Conservation (phyloP, 345 rosid species). For the Brassica carinata region DNA sequence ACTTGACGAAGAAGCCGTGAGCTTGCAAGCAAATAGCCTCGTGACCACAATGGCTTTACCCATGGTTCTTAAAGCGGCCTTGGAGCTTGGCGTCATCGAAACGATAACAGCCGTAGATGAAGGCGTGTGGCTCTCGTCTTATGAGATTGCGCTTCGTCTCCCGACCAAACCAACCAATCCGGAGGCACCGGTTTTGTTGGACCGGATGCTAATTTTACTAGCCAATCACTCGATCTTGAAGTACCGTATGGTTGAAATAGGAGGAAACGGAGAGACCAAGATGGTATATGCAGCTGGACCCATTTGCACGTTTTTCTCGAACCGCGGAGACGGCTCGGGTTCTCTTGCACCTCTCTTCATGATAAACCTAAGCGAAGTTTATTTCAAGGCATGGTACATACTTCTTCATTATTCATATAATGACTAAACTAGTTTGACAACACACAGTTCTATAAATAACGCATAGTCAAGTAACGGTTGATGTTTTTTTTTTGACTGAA, state of each 20-base stretch:
- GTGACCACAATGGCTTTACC: slow-evolving; percentile 33
- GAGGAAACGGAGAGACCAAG: slow-evolving; percentile 7
- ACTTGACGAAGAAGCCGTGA: not conserved
- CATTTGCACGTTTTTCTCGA: slow-evolving; percentile 21
- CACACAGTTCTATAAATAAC: no score
- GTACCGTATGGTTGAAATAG: slow-evolving; percentile 36
- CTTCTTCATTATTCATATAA: not conserved
- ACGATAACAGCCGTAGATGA: slow-evolving; percentile 41
- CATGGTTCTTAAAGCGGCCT: slow-evolving; percentile 47
- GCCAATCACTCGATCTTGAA: slow-evolving; percentile 45
- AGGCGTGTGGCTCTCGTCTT: slow-evolving; percentile 44
- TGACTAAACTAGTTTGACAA: no score
- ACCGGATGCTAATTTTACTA: slow-evolving; percentile 52
- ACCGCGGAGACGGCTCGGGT: slow-evolving; percentile 17
- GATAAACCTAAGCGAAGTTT: slow-evolving; percentile 3
- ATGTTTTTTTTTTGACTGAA: no score
- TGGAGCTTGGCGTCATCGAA: slow-evolving; percentile 51
- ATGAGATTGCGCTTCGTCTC: slow-evolving; percentile 42
- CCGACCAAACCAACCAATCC: slow-evolving; percentile 35
- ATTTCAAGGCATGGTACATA: slow-evolving; percentile 27
- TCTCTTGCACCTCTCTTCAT: slow-evolving; percentile 14
- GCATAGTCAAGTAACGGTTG: no score
- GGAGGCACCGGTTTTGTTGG: slow-evolving; percentile 39
- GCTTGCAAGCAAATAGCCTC: slow-evolving; percentile 24
- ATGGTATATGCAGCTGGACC: slow-evolving; percentile 26